Base-by-base conservation (phyloP, 2,329 filamentous ascomycete species). In the Fusarium multiceps region DNA sequence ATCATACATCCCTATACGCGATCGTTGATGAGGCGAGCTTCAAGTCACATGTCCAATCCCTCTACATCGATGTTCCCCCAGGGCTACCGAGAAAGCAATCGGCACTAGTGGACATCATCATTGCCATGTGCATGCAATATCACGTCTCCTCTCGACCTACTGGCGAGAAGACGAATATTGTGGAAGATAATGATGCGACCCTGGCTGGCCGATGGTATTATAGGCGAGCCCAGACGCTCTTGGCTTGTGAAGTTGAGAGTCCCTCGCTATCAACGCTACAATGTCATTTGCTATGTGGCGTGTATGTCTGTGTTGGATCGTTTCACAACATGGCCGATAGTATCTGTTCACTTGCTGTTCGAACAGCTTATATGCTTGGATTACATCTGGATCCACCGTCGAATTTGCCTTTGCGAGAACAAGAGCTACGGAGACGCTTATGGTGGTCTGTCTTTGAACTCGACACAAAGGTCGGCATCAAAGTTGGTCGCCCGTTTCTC, bases 251-350 rank as follows among this genome's bases (percentile, higher is more conserved):
- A 10, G 41, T 65, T 0, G 62, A 65, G 12, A 65, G 62, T 1
- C 62, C 62, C 2, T 65, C 62, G 4, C 28, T 65, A 0, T 65
- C 62, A 4, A 65, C 62, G 1, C 14, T 65, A 4, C 62, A 65
- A 4, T 65, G 62, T 3, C 32, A 65, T 23, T 4, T 65, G 1
- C 51, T 65, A 5, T 65, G 62, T 6, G 60, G 11, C 0, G 14
- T 65, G 1, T 65, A 65, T 2, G 51, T 65, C 0, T 65, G 62
- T 1, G 60, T 55, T 0, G 62, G 62, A 0, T 65, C 62, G 3
- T 65, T 65, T 2, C 62, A 65, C 32, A 65, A 65, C 4, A 65
- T 65, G 62, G 60, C 62, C 2, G 62, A 65, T 7, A 65, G 45
- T 2, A 42, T 41, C 3, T 42, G 41, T 47, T 37, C 60, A 13